Base-by-base conservation (phyloP, 2,329 filamentous ascomycete genomes). In the Xylaria sp. region DNA sequence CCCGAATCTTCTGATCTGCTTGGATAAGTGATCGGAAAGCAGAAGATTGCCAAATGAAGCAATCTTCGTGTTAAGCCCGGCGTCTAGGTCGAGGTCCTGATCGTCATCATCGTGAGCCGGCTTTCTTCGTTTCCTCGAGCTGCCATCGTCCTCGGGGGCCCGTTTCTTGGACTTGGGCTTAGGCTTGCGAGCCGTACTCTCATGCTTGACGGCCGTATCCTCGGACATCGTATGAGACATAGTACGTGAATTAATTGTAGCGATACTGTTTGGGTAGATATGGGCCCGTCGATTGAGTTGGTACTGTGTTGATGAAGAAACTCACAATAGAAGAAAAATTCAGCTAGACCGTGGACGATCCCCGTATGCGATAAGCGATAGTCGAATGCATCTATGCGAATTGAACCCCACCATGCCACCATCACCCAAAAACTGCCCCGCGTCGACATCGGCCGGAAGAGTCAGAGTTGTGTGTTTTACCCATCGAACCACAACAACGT, bases 1-100 rank as follows among this genome's bases (percentile, higher is more conserved):
- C 49, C 91, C 90, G 67, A 93, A 95, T 20, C 88, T 82, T 60
- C 82, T 85, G 48, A 90, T 88, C 68, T 89, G 85, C 68, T 94
- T 88, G 6, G 89, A 89, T 57, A 97, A 79, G 70, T 96, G 87
- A 70, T 97, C 93, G 1, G 92, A 90, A 43, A 97, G 76, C 39
- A 97, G 79, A 61, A 87, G 84, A 56, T 85, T 87, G 71, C 96
- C 91, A 87, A 97, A 92, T 56, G 85, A 84, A 41, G 86, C 84
- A 69, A 97, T 90, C 2, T 89, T 84, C 60, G 84, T 85, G 74
- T 97, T 96, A 62, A 97, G 77, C 6, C 88, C 87, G 29, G 87
- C 83, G 64, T 91, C 85, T 40, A 85, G 80, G 68, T 91, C 86
- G 53, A 87, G 71, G 22, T 81, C 74, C 20, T 76, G 78, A 44